Evolutionary conservation across 495 filamentous ascomycete genomes (phyloP).

Genomic region (Penicillium atrosanguineum): DNA sequence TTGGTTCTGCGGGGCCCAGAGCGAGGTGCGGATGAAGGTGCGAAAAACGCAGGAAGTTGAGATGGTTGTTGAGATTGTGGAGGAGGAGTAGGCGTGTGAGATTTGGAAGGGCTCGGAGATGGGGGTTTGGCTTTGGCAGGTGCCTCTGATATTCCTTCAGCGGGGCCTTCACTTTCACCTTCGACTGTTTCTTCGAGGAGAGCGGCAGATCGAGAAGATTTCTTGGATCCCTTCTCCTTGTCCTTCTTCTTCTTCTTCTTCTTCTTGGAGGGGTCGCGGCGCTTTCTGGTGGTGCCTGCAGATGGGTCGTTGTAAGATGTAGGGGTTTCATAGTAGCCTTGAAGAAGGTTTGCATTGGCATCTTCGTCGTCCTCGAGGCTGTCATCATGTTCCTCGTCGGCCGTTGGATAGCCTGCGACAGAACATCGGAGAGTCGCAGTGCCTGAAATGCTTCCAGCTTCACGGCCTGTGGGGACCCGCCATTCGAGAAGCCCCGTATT

Average conservation of each 20-base stretch:
- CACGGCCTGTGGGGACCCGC: slow-evolving; percentile 68
- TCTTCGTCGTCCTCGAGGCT: slow-evolving; percentile 44
- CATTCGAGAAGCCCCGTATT: slow-evolving; percentile 76
- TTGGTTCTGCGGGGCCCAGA: slow-evolving; percentile 41
- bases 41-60: slow-evolving; percentile 25
- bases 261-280: slow-evolving; percentile 28
- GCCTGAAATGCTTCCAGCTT: slow-evolving; percentile 56
- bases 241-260: slow-evolving; percentile 45
- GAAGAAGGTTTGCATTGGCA: slow-evolving; percentile 42
- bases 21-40: slow-evolving; percentile 32
- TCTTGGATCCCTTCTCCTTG: slow-evolving; percentile 42
- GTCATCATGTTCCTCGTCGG: slow-evolving; percentile 57
- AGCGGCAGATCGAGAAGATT: slow-evolving; percentile 27
- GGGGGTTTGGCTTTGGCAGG: slow-evolving; percentile 15
- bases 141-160: slow-evolving; percentile 6
- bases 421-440: slow-evolving; percentile 77
- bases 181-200: slow-evolving; percentile 35
- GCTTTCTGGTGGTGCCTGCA: slow-evolving; percentile 19
- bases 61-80: slow-evolving; percentile 13
- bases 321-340: slow-evolving; percentile 56
- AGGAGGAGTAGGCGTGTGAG: slow-evolving; percentile 24
- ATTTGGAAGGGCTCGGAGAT: slow-evolving; percentile 27
- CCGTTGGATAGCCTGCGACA: slow-evolving; percentile 61
- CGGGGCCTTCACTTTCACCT: slow-evolving; percentile 25
- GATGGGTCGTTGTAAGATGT: slow-evolving; percentile 36